Evolutionary conservation across 179 eudicot species (phyloP), one percentile per base, ranked within the genome.

Genomic region (Nepenthes alata): DNA sequence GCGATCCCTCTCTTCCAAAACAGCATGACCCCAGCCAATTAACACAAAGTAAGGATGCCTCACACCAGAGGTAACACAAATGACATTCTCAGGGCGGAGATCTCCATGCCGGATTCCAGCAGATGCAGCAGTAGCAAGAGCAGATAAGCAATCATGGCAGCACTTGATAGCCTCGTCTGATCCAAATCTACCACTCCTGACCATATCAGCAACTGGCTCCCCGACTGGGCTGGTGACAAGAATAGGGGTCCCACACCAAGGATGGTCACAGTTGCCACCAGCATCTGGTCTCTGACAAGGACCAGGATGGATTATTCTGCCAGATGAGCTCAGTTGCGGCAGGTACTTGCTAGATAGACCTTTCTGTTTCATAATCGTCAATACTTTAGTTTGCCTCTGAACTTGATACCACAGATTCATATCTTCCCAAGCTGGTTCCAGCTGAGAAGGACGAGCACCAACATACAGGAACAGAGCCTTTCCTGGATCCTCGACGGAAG

Each of bases 361-460:
- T 56, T 84, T 87, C 58, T 89, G 87, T 61, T 81, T 86, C 91
- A 89, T 89, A 34, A 85, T 62, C 13, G 82, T 74, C 58, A 89
- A 75, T 58, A 89, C 75, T 76, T 87, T 89, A 36, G 96, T 87
- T 62, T 89, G 95, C 73, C 96, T 87, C 73, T 89, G 96, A 47
- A 89, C 96, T 64, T 81, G 96, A 76, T 89, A 89, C 96, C 96
- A 89, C 53, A 82, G 61, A 71, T 81, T 81, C 91, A 87, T 82
- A 66, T 86, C 85, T 72, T 84, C 87, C 95, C 91, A 89, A 53
- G 87, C 91, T 5, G 96, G 91, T 66, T 89, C 96, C 53, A 89
- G 68, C 62, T 76, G 88, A 50, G 88, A 84, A 57, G 91, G 96
- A 65, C 76, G 87, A 37, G 96, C 81, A 62, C 96, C 96, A 36